These are phyloP conservation scores for Phialophora macrospora DNA, from an alignment of 2,329 filamentous ascomycete genomes.

Conservation along the genomic window DNA sequence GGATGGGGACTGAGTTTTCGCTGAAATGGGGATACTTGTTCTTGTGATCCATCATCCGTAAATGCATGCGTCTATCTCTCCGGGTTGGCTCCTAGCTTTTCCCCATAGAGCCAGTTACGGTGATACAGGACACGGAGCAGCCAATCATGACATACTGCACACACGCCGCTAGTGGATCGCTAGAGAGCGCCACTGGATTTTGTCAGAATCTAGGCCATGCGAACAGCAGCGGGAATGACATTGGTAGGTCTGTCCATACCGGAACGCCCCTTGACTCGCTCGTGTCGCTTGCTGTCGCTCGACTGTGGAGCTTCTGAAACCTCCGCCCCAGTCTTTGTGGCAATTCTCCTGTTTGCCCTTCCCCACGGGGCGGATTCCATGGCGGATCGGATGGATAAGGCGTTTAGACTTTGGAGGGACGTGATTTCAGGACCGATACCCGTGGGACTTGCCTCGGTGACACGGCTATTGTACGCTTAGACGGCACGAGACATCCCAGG, in stretches of 20 bases:
- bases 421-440: not conserved
- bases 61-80: not conserved
- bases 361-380: conserved; percentile 5
- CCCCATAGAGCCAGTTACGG: no score
- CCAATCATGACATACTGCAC: not conserved
- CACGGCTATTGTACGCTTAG: conserved; percentile 18
- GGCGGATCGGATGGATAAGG: not conserved
- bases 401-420: not conserved
- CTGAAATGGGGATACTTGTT: conserved; percentile 48
- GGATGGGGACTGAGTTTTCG: conserved; percentile 43
- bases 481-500: not conserved
- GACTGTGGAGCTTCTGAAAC: no score
- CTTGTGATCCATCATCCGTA: conserved; percentile 24
- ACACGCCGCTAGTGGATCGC: not conserved
- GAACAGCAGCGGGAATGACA: not conserved
- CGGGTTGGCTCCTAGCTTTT: not conserved
- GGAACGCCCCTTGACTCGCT: not conserved
- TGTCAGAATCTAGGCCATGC: conserved; percentile 9
- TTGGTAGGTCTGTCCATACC: not conserved
- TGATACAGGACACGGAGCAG: not conserved
- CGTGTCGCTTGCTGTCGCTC: not conserved
- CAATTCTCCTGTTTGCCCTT: not conserved
- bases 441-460: conserved; percentile 12
- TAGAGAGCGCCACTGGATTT: conserved; percentile 5
- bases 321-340: not conserved